Conservation (phyloP, 306 rosid species). For the Prunus dulcis region DNA sequence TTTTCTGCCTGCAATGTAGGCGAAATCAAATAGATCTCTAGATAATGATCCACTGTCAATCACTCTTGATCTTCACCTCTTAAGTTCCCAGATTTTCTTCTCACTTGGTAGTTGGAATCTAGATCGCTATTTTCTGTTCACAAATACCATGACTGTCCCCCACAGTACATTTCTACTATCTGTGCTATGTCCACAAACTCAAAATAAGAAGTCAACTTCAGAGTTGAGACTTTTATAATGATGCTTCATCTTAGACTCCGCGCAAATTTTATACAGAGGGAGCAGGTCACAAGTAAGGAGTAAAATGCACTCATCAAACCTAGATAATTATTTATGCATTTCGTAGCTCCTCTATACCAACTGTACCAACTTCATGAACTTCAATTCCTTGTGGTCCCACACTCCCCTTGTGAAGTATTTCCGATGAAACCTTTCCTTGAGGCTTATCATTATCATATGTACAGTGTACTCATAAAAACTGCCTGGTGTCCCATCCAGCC, state of each 20-base stretch:
- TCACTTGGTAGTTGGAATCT: background rate
- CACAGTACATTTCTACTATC: background rate
- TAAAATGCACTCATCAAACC: background rate
- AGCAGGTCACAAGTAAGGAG: background rate
- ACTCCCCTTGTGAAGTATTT: background rate
- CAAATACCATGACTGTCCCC: background rate
- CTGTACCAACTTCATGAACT: constrained; percentile 1
- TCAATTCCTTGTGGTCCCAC: background rate
- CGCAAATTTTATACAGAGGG: background rate
- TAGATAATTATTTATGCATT: background rate
- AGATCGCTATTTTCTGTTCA: background rate
- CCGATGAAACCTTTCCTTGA: background rate
- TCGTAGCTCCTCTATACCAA: background rate
- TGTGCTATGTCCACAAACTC: background rate
- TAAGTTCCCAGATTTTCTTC: background rate
- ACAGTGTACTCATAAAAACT: background rate
- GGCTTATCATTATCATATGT: background rate
- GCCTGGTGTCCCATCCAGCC: background rate
- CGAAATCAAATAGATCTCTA: too few relatives aligned
- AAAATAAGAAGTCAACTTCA: background rate
- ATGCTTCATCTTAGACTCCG: background rate
- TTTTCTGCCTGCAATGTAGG: too few relatives aligned
- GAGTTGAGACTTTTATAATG: background rate
- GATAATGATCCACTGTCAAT: too few relatives aligned
- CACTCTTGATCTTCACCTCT: too few relatives aligned